Base-by-base conservation (phyloP, 352 stramenopile species). In the Bremia lactucae region DNA sequence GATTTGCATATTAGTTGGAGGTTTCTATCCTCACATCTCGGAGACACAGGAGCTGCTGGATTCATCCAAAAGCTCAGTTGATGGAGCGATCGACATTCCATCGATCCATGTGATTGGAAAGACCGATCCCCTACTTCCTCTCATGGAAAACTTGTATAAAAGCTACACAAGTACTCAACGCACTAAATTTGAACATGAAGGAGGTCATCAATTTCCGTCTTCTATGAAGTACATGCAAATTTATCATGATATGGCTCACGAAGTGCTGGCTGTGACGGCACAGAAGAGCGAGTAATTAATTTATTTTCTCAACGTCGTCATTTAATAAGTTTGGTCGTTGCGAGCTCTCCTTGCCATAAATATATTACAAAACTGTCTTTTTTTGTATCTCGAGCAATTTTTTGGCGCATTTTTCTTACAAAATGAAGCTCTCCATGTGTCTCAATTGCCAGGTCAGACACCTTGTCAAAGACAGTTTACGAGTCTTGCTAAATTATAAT, bases 151-250 rank as follows among this genome's bases (percentile, higher is more conserved):
- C 25, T 53, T 89, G 23, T 56, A 68, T 22, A 53, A 63, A 7
- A 60, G 55, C 31, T 87, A 74, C 42, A 51, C 65, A 4, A 36
- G 23, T 18, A 54, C 50, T 11, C 52, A 55, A 7, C 59, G 63
- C 28, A 8, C 68, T 20, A 55, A 51, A 18, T 79, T 86, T 23
- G 68, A 71, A 18, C 76, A 88, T 40, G 65, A 85, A n/a, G 73
- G 83, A 55, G 76, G 76, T n/a, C 76, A 86, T 65, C 80, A 81
- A 44, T 88, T 86, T 49, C 76, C 76, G 15, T 67, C 72, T 7
- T 59, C 63, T 0, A 25, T 56, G 14, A 63, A 62, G 36, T 55
- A 84, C 41, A 23, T 45, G 15, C 34, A 58, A 9, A 43, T 88
- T 34, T 85, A 88, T 36, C 33, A 50, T 3, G 59, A 83, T 22